Base-by-base conservation (phyloP, 768 basidiomycete species). In the Agrocybe chaxingu region DNA sequence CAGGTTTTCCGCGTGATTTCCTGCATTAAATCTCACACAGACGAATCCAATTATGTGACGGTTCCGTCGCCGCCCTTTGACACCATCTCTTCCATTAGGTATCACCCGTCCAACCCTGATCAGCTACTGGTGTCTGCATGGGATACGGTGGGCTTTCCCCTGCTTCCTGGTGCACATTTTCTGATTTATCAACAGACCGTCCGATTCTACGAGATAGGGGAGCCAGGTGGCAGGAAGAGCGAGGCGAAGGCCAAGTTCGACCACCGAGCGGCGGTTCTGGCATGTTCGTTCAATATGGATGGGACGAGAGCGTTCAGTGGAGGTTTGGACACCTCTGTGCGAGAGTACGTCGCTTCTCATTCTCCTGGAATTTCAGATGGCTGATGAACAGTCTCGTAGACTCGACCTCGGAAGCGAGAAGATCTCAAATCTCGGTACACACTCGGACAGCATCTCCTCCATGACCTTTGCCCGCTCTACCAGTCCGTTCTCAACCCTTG, bases 251-350 rank as follows among this genome's bases (percentile, higher is more conserved):
- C 82, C n/a, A 92, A 90, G 57, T 92, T 90, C 59, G 87, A 92
- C 40, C 89, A 96, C 52, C 82, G 91, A 13, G 92, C 92, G 4
- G 89, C 94, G 0, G 86, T 98, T 8, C 76, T 98, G n/a, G 80
- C 87, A 1, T 87, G 87, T 55, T 74, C 82, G 47, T 98, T 92
- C 66, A 77, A 75, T 1, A 57, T 61, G n/a, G 85, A 89, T 51
- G 76, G 73, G 1, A 70, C 69, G 6, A 79, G 81, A 50, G 93
- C 78, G 0, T 98, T 83, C 62, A 93, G 89, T 50, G 96, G 92
- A 3, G 93, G 94, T 0, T 71, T 97, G 16, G 93, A 94, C 58
- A 86, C 89, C 7, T 80, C 85, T 16, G 82, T 97, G 2, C 70
- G 90, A 67, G 82, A 89, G 93, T 96, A 53, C 57, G 85, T 78